Evolutionary conservation across 768 basidiomycete species (phyloP), one percentile per base, ranked within the genome.

Genomic region (Tricholoma terreum): DNA sequence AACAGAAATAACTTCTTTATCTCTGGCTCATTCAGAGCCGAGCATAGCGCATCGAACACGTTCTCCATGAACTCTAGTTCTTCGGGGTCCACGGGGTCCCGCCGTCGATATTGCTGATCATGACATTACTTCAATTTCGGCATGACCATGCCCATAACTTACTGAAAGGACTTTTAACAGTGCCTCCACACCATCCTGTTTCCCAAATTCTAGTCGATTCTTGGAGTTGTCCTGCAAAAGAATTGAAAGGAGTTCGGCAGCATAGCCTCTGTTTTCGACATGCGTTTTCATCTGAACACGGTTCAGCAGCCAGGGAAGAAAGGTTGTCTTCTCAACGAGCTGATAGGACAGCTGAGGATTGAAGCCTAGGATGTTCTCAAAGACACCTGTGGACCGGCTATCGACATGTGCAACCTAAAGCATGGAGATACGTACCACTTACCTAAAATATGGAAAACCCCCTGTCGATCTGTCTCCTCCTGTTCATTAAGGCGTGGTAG

Each of bases 51-150:
- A 68, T 98, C 92, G 67, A 98, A 98, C 3, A 93, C 66, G 70
- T 99, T 98, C 69, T 98, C 97, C 94, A 98, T 95, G 72, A 94
- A 98, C 70, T 99, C 97, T 4, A 85, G 79, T 73, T 99, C 97
- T 60, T 98, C 97, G 7, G 87, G 80, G 61, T 94, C 87, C 0
- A 76, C 75, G 12, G 96, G 96, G 66, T 98, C 91, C 55, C 85
- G 81, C 67, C 83, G 81, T 40, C 95, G 87, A 69, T 88, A 98
- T 85, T 89, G 89, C 94, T 97, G 61, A 19, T 54, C 27, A 60
- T 50, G 35, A 51, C 7, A 22, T 48, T 31, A 22, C 22, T 24
- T 19, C 45, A 38, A 15, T 64, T 59, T 62, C 62, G 56, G 51
- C 10, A 50, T 40, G 54, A 45, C 27, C 33, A 52, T 63, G 38